phyloP scores from a whole-genome alignment of 2,329 filamentous ascomycete genomes.

The Furcasterigmium furcatum region DNA sequence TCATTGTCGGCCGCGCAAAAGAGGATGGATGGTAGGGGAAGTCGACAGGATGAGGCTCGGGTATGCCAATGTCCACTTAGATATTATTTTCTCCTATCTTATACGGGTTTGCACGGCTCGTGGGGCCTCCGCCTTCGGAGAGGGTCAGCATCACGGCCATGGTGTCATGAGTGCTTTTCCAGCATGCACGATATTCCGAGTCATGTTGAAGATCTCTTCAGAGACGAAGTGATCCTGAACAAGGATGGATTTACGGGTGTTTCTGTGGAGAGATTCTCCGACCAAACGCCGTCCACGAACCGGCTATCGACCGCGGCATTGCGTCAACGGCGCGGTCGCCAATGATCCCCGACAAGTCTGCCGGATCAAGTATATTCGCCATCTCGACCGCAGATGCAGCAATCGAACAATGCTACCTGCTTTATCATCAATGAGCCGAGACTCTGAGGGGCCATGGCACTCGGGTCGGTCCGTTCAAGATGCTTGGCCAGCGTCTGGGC shows the following conservation, averaged over 20 bases:
- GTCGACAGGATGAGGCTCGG: not conserved
- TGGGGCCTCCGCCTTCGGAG: not conserved
- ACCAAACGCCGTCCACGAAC: not conserved
- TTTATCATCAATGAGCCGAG: not conserved
- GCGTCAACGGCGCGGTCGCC: not conserved
- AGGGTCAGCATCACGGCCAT: not conserved
- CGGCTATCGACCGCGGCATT: not conserved
- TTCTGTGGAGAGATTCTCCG: not conserved
- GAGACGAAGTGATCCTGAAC: not conserved
- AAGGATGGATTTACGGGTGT: not conserved
- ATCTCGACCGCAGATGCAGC: not conserved
- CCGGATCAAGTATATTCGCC: not conserved
- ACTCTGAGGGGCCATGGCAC: not conserved
- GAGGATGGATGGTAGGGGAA: not conserved
- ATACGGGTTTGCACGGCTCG: not conserved
- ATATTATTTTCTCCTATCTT: too few relatives aligned
- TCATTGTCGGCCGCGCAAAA: not conserved
- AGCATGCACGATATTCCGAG: not conserved
- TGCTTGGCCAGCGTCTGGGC: not conserved
- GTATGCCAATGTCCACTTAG: not conserved
- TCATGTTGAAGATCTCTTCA: not conserved
- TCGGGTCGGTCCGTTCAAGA: not conserved
- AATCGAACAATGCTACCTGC: not conserved
- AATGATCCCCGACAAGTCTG: not conserved
- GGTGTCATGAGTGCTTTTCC: not conserved